These are phyloP conservation scores for Psilocybe sp. DNA, from an alignment of 768 basidiomycete genomes.

Conservation along the genomic window DNA sequence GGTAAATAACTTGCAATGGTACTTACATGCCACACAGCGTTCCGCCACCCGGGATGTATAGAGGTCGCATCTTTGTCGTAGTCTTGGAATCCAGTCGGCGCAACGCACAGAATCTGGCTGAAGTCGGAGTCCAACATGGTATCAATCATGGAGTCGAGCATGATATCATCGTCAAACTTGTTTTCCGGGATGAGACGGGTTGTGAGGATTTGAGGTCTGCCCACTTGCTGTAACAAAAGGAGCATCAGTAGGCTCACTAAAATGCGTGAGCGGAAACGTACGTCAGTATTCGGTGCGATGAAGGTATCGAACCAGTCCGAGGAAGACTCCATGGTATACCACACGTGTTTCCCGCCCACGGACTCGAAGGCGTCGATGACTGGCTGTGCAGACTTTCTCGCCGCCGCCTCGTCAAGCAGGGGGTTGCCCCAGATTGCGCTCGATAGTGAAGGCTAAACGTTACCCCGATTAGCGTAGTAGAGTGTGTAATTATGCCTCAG, in stretches of 20 bases:
- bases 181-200: conserved; percentile 13
- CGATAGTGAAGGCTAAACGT: conserved; percentile 7
- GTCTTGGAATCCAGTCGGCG: conserved; percentile 14
- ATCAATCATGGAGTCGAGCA: conserved; percentile 12
- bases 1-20: not conserved
- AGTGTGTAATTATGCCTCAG: not conserved
- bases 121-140: conserved; percentile 19
- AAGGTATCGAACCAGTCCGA: conserved; percentile 18
- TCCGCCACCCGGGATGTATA: conserved; percentile 16
- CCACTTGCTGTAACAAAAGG: conserved; percentile 7
- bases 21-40: conserved; percentile 17
- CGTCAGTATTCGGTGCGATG: conserved; percentile 15
- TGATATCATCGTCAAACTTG: conserved; percentile 8
- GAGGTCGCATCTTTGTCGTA: conserved; percentile 15
- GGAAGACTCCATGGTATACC: conserved; percentile 14
- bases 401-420: conserved; percentile 5
- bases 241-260: not conserved
- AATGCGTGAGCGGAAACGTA: conserved; percentile 2
- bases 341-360: conserved; percentile 13
- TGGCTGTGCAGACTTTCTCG: conserved; percentile 11
- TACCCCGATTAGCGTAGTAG: not conserved
- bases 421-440: conserved; percentile 17
- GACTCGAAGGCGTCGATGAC: conserved; percentile 14
- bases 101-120: conserved; percentile 15
- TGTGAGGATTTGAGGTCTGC: conserved; percentile 15